A percentile compares a stretch with the other conserved stretches of the same genome.
These are phyloP conservation scores for Galium porrigens DNA, from an alignment of 305 asterid species.

Conservation along the genomic window DNA sequence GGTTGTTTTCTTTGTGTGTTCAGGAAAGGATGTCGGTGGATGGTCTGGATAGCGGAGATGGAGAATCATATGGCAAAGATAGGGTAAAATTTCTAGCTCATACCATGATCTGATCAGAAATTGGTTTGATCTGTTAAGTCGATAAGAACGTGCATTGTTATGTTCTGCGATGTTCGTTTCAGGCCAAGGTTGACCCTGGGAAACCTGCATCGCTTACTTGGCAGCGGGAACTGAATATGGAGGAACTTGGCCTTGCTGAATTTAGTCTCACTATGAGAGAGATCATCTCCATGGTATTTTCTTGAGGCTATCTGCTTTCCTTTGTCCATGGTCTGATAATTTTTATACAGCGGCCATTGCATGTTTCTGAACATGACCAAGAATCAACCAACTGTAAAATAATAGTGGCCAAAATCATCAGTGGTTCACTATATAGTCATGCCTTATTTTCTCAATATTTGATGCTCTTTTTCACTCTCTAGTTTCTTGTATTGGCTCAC, in stretches of 20 bases:
- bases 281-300: constrained; percentile 48
- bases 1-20: constrained; percentile 13
- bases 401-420: not conserved
- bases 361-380: not conserved
- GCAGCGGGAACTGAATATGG: constrained; percentile 49
- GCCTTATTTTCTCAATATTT: constrained; percentile 1
- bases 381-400: not conserved
- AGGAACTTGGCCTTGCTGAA: constrained; percentile 44
- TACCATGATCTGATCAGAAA: not conserved
- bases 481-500: constrained; percentile 12
- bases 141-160: not conserved
- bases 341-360: too few species aligned
- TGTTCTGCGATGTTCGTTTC: constrained; percentile 19
- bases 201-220: constrained; percentile 67
- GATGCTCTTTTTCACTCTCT: constrained; percentile 4
- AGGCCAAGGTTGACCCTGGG: constrained; percentile 50
- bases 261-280: constrained; percentile 54
- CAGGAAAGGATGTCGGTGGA: constrained; percentile 47
- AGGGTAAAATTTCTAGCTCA: constrained; percentile 10
- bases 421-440: not conserved
- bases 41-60: constrained; percentile 36
- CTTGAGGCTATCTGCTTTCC: constrained; percentile 14
- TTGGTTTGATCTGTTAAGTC: not conserved
- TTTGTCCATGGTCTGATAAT: not conserved
- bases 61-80: constrained; percentile 29